Evolutionary conservation across 2,329 filamentous ascomycete genomes (phyloP).

Genomic region (Aspergillus brasiliensis): DNA sequence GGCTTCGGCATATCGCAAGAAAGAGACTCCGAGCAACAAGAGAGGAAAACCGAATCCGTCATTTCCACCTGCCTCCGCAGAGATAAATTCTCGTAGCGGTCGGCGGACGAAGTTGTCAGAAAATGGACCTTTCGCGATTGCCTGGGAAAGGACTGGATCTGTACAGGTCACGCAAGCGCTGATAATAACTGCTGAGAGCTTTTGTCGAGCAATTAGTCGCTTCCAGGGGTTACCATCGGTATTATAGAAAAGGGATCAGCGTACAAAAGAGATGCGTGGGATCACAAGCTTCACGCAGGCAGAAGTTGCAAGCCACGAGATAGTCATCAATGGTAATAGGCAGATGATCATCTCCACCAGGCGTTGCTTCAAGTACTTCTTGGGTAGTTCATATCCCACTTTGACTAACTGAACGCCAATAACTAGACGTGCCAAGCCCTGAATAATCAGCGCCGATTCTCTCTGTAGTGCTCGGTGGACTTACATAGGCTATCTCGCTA

Average conservation of each 20-base stretch:
- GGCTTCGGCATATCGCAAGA: slow-evolving; percentile 57
- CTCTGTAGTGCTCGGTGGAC: background rate
- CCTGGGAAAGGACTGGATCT: slow-evolving; percentile 64
- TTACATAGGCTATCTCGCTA: slow-evolving; percentile 47
- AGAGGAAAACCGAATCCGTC: slow-evolving; percentile 66
- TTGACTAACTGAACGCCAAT: slow-evolving; percentile 66
- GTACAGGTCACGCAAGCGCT: slow-evolving; percentile 64
- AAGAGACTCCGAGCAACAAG: slow-evolving; percentile 59
- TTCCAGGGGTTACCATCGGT: background rate
- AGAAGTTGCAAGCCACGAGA: slow-evolving; percentile 64
- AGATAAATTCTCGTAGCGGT: slow-evolving; percentile 62
- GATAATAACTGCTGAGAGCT: slow-evolving; percentile 59
- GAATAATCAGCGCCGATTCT: slow-evolving; percentile 8
- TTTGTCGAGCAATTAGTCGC: background rate
- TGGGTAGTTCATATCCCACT: slow-evolving; percentile 63
- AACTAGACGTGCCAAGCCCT: slow-evolving; percentile 59
- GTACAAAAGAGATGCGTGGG: slow-evolving; percentile 55
- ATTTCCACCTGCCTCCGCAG: slow-evolving; percentile 63
- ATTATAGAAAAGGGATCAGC: background rate
- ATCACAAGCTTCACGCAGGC: slow-evolving; percentile 58
- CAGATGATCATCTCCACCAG: slow-evolving; percentile 59
- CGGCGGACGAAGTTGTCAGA: slow-evolving; percentile 63
- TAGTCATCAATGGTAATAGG: slow-evolving; percentile 62
- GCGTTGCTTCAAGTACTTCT: slow-evolving; percentile 54
- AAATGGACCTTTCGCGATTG: slow-evolving; percentile 64